Evolutionary conservation across 176 grass and related monocot genomes (phyloP).

Genomic region (Carex littledalei): DNA sequence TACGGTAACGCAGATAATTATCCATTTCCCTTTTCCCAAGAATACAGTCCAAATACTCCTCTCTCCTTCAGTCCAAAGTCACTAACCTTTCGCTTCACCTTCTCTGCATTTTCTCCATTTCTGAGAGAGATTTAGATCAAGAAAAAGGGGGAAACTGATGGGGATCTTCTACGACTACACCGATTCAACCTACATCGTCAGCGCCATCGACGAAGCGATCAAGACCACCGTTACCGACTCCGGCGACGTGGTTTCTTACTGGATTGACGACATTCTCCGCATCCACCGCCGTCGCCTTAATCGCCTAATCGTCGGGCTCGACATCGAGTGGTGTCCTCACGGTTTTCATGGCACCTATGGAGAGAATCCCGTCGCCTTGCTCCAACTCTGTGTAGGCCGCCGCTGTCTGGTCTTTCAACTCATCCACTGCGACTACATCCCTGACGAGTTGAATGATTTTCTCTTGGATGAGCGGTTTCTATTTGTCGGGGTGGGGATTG

Average conservation of each 20-base stretch:
- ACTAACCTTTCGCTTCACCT: neutral
- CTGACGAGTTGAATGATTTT: conserved; percentile 22
- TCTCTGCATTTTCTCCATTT: neutral
- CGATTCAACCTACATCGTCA: neutral
- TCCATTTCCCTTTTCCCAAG: too few species aligned
- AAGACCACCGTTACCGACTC: conserved; percentile 34
- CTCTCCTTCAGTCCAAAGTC: neutral
- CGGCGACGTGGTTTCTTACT: conserved; percentile 21
- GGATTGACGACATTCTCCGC: conserved; percentile 32
- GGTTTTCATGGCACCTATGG: neutral
- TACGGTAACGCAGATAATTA: too few species aligned
- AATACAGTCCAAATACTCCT: neutral
- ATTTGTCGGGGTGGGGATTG: conserved; percentile 48
- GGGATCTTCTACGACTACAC: neutral
- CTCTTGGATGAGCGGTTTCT: conserved; percentile 15
- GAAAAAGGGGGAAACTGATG: neutral
- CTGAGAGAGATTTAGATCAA: neutral
- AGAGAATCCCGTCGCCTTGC: conserved; percentile 35
- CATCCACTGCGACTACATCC: conserved; percentile 40
- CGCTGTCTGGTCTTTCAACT: conserved; percentile 74
- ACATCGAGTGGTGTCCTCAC: conserved; percentile 52
- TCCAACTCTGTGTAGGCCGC: conserved; percentile 55
- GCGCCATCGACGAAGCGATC: neutral
- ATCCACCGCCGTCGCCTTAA: conserved; percentile 12
- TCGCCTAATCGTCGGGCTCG: conserved; percentile 44